Evolutionary conservation across 2,329 filamentous ascomycete species (phyloP).

Genomic region (Diaporthe nobilis): DNA sequence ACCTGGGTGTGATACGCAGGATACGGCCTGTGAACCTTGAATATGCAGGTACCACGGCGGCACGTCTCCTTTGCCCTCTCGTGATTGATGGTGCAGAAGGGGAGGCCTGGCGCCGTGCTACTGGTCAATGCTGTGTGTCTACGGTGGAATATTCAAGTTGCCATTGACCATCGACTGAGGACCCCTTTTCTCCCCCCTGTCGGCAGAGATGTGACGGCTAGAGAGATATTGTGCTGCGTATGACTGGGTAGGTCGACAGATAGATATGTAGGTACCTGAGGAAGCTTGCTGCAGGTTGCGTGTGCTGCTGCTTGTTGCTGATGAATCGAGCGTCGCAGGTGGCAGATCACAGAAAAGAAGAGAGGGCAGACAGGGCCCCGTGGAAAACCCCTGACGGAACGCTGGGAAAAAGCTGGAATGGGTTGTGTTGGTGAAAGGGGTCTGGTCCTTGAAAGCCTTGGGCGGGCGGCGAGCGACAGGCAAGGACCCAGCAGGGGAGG

Average conservation of each 20-base stretch:
- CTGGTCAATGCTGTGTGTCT: slow-evolving; percentile 12
- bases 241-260: not conserved
- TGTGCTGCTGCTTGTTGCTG: not conserved
- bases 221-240: slow-evolving; percentile 17
- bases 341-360: slow-evolving; percentile 9
- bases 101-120: slow-evolving; percentile 8
- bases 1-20: slow-evolving; percentile 33
- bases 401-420: slow-evolving; percentile 27
- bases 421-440: slow-evolving; percentile 8
- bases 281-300: slow-evolving; percentile 15
- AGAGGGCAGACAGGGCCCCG: slow-evolving; percentile 12
- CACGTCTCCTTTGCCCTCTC: not conserved
- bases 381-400: not conserved
- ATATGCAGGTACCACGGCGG: slow-evolving; percentile 33
- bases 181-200: slow-evolving; percentile 11
- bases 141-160: not conserved
- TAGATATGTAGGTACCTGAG: slow-evolving; percentile 9
- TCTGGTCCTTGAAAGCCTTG: slow-evolving; percentile 17
- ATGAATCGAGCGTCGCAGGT: slow-evolving; percentile 28
- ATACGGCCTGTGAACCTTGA: slow-evolving; percentile 34
- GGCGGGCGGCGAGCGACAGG: not conserved
- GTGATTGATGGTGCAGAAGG: slow-evolving; percentile 6
- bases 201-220: slow-evolving; percentile 7
- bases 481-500: slow-evolving; percentile 24
- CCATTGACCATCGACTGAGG: slow-evolving; percentile 13